Evolutionary conservation across 768 basidiomycete genomes (phyloP).

Genomic region (Panellus pusillus): DNA sequence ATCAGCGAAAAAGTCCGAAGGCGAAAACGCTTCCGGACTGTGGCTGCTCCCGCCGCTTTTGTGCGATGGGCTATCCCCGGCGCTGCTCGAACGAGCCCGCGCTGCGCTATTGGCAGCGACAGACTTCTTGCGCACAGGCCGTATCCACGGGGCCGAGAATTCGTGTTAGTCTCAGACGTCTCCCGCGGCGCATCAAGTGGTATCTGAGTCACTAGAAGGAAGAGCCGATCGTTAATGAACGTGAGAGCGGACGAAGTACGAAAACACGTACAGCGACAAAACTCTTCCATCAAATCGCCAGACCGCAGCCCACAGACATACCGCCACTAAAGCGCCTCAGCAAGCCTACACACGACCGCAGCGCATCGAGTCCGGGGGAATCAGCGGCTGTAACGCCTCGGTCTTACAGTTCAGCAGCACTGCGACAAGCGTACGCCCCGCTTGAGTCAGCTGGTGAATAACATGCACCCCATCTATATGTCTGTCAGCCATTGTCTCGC

Average conservation of each 20-base stretch:
- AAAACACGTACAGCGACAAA: constrained; percentile 72
- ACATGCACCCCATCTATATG: constrained; percentile 86
- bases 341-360: constrained; percentile 87
- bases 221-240: constrained; percentile 5
- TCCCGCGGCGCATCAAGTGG: constrained; percentile 72
- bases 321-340: constrained; percentile 82
- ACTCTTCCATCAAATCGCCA: constrained; percentile 93
- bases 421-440: constrained; percentile 86
- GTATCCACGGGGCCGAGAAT: constrained; percentile 82
- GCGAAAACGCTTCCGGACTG: constrained; percentile 61
- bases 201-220: constrained; percentile 71
- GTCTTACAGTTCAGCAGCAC: constrained; percentile 85
- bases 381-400: constrained; percentile 72
- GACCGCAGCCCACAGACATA: constrained; percentile 91
- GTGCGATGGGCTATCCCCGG: constrained; percentile 41
- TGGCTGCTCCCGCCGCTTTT: constrained; percentile 45
- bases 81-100: constrained; percentile 44
- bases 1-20: constrained; percentile 55
- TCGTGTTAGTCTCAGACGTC: constrained; percentile 39
- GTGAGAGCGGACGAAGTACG: neutral
- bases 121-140: constrained; percentile 78
- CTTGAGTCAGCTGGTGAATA: constrained; percentile 93
- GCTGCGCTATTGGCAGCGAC: constrained; percentile 4
- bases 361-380: constrained; percentile 79
- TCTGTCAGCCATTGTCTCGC: neutral